Base-by-base conservation (phyloP, 2,329 filamentous ascomycete species). In the Xylariaceae sp. region DNA sequence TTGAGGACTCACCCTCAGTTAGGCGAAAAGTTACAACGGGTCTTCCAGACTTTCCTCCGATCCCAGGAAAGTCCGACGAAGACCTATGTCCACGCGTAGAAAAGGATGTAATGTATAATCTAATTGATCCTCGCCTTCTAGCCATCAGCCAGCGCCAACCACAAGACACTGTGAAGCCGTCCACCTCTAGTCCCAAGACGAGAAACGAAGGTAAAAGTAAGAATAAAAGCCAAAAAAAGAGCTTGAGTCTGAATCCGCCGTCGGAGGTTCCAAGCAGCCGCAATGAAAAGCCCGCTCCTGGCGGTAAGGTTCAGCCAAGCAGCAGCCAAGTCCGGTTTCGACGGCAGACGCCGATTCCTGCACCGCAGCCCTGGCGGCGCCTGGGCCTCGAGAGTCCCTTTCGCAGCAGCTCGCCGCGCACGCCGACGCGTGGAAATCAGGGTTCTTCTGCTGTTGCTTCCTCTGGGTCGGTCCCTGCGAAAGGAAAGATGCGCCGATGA, bases 281-380 rank as follows among this genome's bases (percentile, higher is more conserved):
- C 6, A 34, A 34, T 4, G 10, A 15, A 34, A 15, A 10, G 32
- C 10, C 32, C 10, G 32, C 10, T 13, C 32, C 3, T 12, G 13
- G 32, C 13, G 10, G 19, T 15, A 22, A 42, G 39, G 39, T 41
- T 41, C 16, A 41, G 9, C 9, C 39, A 2, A 18, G 7, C 26
- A 9, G 22, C 16, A 6, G 12, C 16, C 48, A 47, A 29, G 8
- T 10, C 30, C 26, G 8, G 42, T 13, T 4, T 30, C 26, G 12
- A 37, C 49, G 45, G 8, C n/a, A 57, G 45, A 62, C 58, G 10
- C 57, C 53, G 2, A 37, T 61, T 16, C 56, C 62, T 37, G 53
- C 57, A 32, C 57, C 62, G 18, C 52, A 60, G 47, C 59, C 62
- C 36, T 64, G 55, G 57, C 47, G 10, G 44, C 2, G 13, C 34